Percentiles rank a stretch among this genome's conserved stretches.
These are phyloP conservation scores for Aspergillus sp. DNA, from an alignment of 2,329 filamentous ascomycete genomes.

Conservation along the genomic window DNA sequence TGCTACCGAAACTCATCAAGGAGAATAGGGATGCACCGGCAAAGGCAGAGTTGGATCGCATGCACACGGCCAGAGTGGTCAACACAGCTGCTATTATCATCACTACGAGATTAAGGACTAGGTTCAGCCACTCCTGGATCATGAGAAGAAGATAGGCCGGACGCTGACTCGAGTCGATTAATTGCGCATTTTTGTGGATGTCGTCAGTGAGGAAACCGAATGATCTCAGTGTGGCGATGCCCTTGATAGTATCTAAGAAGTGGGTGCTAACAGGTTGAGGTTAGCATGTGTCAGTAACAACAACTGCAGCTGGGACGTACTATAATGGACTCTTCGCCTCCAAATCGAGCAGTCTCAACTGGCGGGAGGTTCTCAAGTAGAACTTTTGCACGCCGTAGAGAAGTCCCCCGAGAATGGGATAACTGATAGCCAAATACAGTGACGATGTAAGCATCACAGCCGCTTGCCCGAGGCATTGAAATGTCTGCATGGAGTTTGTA, in stretches of 20 bases:
- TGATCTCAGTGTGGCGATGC: neutral
- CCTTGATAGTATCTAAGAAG: neutral
- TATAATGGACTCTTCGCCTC: constrained; percentile 5
- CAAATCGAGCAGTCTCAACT: constrained; percentile 5
- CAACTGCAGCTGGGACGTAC: too few species aligned
- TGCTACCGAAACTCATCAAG: constrained; percentile 12
- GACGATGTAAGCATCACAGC: too few species aligned
- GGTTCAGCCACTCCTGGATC: constrained; percentile 38
- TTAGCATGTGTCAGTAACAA: neutral
- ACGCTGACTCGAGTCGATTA: constrained; percentile 34
- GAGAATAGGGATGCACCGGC: neutral
- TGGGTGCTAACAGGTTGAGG: neutral
- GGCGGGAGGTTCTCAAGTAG: constrained; percentile 3
- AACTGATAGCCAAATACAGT: too few species aligned
- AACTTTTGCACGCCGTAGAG: constrained; percentile 14
- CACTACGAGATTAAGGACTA: constrained; percentile 42
- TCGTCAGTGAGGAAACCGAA: neutral
- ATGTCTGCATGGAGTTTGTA: too few species aligned
- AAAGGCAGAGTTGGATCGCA: constrained; percentile 25
- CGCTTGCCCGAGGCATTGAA: too few species aligned
- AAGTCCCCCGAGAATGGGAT: too few species aligned
- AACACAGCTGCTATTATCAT: constrained; percentile 22
- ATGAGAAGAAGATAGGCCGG: constrained; percentile 36
- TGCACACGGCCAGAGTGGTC: constrained; percentile 36
- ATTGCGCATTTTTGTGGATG: neutral